Percentiles rank a stretch among this genome's conserved stretches.
Conservation (phyloP, 83 land plant species). For the Larix sibirica region DNA sequence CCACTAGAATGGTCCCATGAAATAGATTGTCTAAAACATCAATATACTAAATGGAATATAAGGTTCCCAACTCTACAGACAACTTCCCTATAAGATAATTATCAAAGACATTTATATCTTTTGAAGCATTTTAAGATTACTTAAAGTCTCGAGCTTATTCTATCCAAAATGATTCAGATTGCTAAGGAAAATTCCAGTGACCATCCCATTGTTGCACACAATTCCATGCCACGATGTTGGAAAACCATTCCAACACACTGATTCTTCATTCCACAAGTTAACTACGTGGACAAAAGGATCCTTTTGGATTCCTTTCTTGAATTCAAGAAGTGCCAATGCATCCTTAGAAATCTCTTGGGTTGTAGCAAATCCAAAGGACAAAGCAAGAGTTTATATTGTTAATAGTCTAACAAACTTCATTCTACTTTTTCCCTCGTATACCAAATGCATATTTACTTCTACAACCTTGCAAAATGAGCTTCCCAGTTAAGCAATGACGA, state of each 20-base stretch:
- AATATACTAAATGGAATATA: constrained; percentile 44
- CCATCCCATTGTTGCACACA: constrained; percentile 61
- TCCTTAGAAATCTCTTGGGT: constrained; percentile 41
- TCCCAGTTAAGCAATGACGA: no score
- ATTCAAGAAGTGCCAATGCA: constrained; percentile 59
- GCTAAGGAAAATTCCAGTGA: constrained; percentile 61
- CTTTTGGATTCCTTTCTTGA: constrained; percentile 63
- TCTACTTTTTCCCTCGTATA: no score
- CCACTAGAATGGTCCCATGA: constrained; percentile 47
- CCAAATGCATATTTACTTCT: no score
- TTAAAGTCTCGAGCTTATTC: constrained; percentile 49
- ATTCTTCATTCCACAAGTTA: constrained; percentile 77
- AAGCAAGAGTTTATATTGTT: no score
- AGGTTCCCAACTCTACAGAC: constrained; percentile 48
- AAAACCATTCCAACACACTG: constrained; percentile 72
- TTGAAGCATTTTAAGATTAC: constrained; percentile 61
- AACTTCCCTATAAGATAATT: constrained; percentile 62
- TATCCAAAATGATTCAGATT: constrained; percentile 44
- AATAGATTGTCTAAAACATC: constrained; percentile 65
- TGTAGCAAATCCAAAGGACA: no score
- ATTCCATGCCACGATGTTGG: constrained; percentile 83
- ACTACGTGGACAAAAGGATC: constrained; percentile 67
- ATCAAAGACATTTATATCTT: constrained; percentile 54
- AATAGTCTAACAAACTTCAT: no score
- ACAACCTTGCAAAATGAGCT: no score